Percentiles rank a stretch among this genome's conserved stretches.
Conservation (phyloP, 2,329 filamentous ascomycete species). For the Beauveria asiatica region DNA sequence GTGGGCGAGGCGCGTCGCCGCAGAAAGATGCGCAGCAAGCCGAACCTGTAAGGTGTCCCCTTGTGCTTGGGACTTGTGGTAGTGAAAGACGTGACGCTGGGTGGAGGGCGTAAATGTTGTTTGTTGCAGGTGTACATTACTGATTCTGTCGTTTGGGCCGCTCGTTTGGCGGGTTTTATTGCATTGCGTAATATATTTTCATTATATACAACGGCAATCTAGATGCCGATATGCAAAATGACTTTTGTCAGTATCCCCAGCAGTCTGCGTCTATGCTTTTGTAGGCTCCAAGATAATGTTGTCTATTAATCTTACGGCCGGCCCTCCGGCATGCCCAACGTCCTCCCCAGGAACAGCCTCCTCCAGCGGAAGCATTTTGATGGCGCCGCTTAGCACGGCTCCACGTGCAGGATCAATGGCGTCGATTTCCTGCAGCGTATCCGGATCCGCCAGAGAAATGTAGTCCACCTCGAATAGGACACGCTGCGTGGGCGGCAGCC, state of each 20-base stretch:
- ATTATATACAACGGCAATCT: slow-evolving; percentile 2
- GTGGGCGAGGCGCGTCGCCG: slow-evolving; percentile 39
- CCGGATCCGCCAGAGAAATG: slow-evolving; percentile 79
- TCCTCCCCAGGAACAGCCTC: slow-evolving; percentile 62
- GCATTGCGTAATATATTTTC: not conserved
- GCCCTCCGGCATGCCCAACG: slow-evolving; percentile 62
- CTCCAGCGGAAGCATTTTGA: slow-evolving; percentile 82
- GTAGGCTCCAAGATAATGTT: slow-evolving; percentile 65
- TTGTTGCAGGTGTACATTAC: slow-evolving; percentile 2
- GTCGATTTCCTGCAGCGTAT: slow-evolving; percentile 71
- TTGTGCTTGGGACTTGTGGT: not conserved
- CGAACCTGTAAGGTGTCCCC: slow-evolving; percentile 34
- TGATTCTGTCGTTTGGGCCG: not conserved
- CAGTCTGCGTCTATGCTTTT: not conserved
- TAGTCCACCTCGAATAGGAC: slow-evolving; percentile 82
- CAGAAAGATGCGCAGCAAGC: slow-evolving; percentile 40
- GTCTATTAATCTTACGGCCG: slow-evolving; percentile 81
- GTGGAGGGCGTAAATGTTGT: not conserved
- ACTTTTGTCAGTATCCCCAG: not conserved
- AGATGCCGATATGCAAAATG: not conserved
- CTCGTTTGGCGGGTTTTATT: not conserved
- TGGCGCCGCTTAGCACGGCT: slow-evolving; percentile 78
- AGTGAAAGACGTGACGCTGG: no score
- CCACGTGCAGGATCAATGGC: slow-evolving; percentile 61
- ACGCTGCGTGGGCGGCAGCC: slow-evolving; percentile 49